These are phyloP conservation scores for Magnaporthiopsis rhizophila DNA, from an alignment of 2,329 filamentous ascomycete species.

Conservation along the genomic window DNA sequence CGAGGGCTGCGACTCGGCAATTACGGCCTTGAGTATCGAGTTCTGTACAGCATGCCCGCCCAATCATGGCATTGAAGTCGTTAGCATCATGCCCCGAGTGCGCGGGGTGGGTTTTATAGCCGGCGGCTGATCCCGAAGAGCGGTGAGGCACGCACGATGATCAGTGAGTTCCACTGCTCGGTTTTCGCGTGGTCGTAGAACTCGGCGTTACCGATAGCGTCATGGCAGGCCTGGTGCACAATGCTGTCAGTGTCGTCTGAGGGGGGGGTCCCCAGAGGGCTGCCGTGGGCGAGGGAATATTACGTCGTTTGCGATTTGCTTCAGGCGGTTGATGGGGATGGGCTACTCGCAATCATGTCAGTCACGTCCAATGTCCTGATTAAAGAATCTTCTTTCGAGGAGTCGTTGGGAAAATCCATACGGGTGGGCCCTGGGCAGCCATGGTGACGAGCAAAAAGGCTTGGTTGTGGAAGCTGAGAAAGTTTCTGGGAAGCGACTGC, in stretches of 20 bases:
- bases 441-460: constrained; percentile 6
- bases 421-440: constrained; percentile 11
- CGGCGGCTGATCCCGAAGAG: constrained; percentile 9
- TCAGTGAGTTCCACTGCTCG: constrained; percentile 79
- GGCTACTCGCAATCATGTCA: constrained; percentile 43
- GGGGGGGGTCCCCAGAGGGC: neutral
- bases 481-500: neutral
- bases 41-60: constrained; percentile 39
- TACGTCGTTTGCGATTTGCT: constrained; percentile 81
- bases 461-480: neutral
- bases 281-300: constrained; percentile 21
- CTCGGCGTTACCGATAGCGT: constrained; percentile 63
- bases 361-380: neutral
- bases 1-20: constrained; percentile 61
- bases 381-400: neutral
- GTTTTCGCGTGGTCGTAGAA: constrained; percentile 85
- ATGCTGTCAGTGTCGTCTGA: constrained; percentile 1
- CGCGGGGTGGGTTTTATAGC: constrained; percentile 5
- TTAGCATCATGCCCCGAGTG: neutral
- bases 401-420: constrained; percentile 2
- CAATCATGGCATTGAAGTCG: neutral
- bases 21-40: constrained; percentile 67
- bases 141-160: constrained; percentile 63
- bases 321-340: constrained; percentile 66
- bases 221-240: constrained; percentile 64